A percentile compares a stretch with the other conserved stretches of the same genome.
Evolutionary conservation across 352 stramenopile species (phyloP).

Genomic region (Phytophthora nicotianae): DNA sequence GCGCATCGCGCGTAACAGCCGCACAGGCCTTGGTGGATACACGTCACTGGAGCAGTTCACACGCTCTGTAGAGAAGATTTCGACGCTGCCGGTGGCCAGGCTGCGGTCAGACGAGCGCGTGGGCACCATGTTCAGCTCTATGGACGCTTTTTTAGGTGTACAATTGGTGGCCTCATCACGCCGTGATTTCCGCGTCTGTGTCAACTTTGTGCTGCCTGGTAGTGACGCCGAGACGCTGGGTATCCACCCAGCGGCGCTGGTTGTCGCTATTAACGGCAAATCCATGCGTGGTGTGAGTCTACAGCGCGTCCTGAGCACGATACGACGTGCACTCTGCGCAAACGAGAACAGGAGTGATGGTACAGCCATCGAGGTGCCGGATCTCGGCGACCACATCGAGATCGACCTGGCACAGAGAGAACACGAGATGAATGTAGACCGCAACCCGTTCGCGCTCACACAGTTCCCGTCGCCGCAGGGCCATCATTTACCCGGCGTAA

Average conservation of each 20-base stretch:
- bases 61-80: conserved; percentile 55
- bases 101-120: conserved; percentile 28
- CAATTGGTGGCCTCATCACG: conserved; percentile 62
- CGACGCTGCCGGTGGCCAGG: conserved; percentile 49
- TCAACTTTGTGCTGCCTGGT: conserved; percentile 66
- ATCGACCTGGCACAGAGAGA: conserved; percentile 72
- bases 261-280: conserved; percentile 62
- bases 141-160: conserved; percentile 59
- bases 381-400: conserved; percentile 34
- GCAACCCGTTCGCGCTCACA: conserved; percentile 70
- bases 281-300: conserved; percentile 57
- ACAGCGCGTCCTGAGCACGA: conserved; percentile 51
- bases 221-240: conserved; percentile 55
- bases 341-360: conserved; percentile 19
- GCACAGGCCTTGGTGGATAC: conserved; percentile 16
- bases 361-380: conserved; percentile 35
- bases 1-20: conserved; percentile 24
- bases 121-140: conserved; percentile 51
- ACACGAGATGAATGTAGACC: conserved; percentile 71
- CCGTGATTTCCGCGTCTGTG: conserved; percentile 64
- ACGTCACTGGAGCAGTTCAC: conserved; percentile 45
- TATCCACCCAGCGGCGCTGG: conserved; percentile 57
- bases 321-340: conserved; percentile 38
- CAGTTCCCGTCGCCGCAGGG: conserved; percentile 75
- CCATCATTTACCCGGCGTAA: conserved; percentile 64